Evolutionary conservation across 2,329 filamentous ascomycete genomes (phyloP).

Genomic region (Talaromyces sp.): DNA sequence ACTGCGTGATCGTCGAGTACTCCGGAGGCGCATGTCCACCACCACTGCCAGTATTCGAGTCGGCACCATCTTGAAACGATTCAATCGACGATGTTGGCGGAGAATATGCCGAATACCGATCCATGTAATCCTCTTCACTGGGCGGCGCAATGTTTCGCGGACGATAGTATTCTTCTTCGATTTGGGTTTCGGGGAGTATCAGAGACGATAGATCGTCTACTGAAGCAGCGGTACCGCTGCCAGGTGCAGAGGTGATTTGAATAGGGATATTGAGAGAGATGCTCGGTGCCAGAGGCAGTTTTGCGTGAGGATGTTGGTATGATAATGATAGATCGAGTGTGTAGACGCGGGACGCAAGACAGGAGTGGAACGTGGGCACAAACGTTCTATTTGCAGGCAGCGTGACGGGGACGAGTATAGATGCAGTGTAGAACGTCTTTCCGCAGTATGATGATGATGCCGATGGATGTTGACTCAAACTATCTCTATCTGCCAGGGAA

Average conservation of each 20-base stretch:
- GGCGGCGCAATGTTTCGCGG: slow-evolving; percentile 24
- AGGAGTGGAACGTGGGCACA: slow-evolving; percentile 65
- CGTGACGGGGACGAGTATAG: slow-evolving; percentile 59
- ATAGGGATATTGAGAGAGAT: slow-evolving; percentile 41
- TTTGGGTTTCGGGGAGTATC: slow-evolving; percentile 23
- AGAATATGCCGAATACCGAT: neutral
- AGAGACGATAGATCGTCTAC: slow-evolving; percentile 15
- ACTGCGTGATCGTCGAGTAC: neutral
- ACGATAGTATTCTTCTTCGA: slow-evolving; percentile 27
- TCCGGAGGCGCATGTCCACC: slow-evolving; percentile 4
- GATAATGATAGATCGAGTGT: slow-evolving; percentile 55
- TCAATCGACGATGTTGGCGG: neutral
- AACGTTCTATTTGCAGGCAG: slow-evolving; percentile 61
- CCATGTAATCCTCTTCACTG: slow-evolving; percentile 1
- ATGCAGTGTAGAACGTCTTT: slow-evolving; percentile 53
- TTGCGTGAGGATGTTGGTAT: slow-evolving; percentile 46
- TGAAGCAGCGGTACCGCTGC: slow-evolving; percentile 12
- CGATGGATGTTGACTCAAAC: slow-evolving; percentile 24
- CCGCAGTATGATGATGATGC: slow-evolving; percentile 39
- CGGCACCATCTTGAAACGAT: neutral
- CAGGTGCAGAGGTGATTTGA: slow-evolving; percentile 32
- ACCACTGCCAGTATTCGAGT: neutral
- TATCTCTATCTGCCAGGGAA: neutral
- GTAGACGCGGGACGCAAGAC: slow-evolving; percentile 61
- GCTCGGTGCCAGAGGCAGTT: slow-evolving; percentile 33